Base-by-base conservation (phyloP, 1,139 yeast genomes). In the Taiozyma sp. region DNA sequence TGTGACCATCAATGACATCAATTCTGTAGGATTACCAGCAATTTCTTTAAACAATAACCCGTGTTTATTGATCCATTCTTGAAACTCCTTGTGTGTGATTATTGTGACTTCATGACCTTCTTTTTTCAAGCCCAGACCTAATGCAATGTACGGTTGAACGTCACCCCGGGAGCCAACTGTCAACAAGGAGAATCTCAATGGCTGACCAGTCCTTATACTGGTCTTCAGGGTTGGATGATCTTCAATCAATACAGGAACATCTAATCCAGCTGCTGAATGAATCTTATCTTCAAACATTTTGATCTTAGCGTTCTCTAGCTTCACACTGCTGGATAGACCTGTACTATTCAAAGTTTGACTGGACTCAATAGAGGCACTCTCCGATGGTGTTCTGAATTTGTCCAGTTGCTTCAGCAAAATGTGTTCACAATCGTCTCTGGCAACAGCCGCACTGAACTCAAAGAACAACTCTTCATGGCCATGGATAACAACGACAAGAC, bases 81-180 rank as follows among this genome's bases (percentile, higher is more conserved):
- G 73, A 64, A 90, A 91, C 65, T 91, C 98, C 0, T 62, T 61
- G 65, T 91, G 98, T 0, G 97, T 87, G 0, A 95, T 95, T 53
- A 91, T 90, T 24, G 84, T 82, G 1, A 89, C 95, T 22, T 67
- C 67, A 62, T 91, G 97, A 0, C 97, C 97, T 61, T 91, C 97
- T 32, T 73, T 72, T 45, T 80, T 68, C 46, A 91, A 71, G 0
- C 93, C 96, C 59, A 83, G 81, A 0, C 88, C 95, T n/a, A 91
- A 69, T 0, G 98, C 93, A 56, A 91, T 85, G 64, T 90, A 93
- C 0, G 98, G 98, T 65, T 91, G 98, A 8, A 91, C 98, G 68
- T 91, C 98, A 43, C 98, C 98, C 51, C 98, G 74, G 0, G 97
- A 88, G 0, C 98, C 98, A 62, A 91, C 91, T 0, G 98, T 91